Evolutionary conservation across 202 grass and related monocot genomes (phyloP), one percentile per base, ranked within the genome.

Genomic region (Eragrostis tef): DNA sequence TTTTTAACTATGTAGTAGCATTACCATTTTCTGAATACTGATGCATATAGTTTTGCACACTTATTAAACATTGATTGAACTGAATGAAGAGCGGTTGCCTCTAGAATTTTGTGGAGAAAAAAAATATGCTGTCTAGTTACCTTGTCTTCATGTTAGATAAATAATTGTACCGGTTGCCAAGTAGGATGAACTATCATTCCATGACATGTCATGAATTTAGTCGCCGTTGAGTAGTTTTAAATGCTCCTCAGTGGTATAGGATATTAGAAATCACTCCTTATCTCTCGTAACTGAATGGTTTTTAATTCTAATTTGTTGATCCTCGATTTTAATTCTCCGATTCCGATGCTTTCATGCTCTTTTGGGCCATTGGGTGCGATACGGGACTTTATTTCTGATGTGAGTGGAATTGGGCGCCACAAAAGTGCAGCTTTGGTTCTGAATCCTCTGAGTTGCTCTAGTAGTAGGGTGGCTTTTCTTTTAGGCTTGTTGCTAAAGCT

Each of bases 311-410:
- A 20, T 53, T 48, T 75, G 20, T 51, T 75, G 0, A 36, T 46
- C 10, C 2, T 6, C 0, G 51, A 63, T 54, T 49, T 16, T 80
- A n/a, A n/a, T n/a, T n/a, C 65, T 45, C 17, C 81, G 76, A 86
- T 88, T 89, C 78, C 19, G 64, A 59, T 79, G 70, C 74, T 56
- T 90, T 61, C 13, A 19, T 17, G 29, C 70, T 52, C 76, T 83
- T 61, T 10, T 61, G 57, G n/a, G n/a, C n/a, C n/a, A n/a, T n/a
- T n/a, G n/a, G 57, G 78, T 83, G 49, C 24, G 43, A 67, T 79
- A 29, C 27, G 7, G 51, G 8, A 9, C 19, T 74, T 74, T 63
- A 36, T 11, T 29, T 63, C 60, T 64, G 64, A 41, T 45, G 64
- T 52, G 34, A 56, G 71, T 77, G 71, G 79, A 82, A 77, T 80